A percentile compares a stretch with the other conserved stretches of the same genome.
phyloP scores from a whole-genome alignment of 228 moss, liverwort and hornwort genomes.

The Sphagnum magellanicum region DNA sequence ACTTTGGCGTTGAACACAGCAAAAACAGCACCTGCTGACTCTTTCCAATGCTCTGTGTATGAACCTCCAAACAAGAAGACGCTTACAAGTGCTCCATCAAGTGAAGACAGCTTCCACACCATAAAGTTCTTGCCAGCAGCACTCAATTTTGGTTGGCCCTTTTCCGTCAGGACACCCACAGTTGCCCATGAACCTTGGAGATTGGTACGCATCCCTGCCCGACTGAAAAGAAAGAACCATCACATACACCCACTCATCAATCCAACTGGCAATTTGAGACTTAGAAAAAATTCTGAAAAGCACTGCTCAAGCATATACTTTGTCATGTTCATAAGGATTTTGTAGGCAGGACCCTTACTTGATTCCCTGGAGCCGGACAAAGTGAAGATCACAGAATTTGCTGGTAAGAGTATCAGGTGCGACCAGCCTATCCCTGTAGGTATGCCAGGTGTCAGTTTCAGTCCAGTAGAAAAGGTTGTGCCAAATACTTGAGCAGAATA shows the following conservation, averaged over 20 bases:
- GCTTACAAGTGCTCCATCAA: constrained; percentile 59
- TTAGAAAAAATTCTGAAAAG: neutral
- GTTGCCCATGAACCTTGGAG: constrained; percentile 90
- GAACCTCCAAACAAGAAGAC: constrained; percentile 85
- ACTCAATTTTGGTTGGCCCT: constrained; percentile 72
- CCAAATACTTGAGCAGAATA: no score
- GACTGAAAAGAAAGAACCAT: constrained; percentile 18
- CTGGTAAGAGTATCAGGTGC: constrained; percentile 39
- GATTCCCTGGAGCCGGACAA: constrained; percentile 72
- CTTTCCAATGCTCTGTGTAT: constrained; percentile 72
- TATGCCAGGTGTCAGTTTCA: constrained; percentile 6
- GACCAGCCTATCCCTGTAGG: constrained; percentile 64
- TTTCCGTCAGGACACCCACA: constrained; percentile 71
- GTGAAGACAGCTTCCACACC: constrained; percentile 82
- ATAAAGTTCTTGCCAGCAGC: constrained; percentile 75
- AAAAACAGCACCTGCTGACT: constrained; percentile 63
- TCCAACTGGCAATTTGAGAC: neutral
- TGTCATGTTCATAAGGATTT: neutral
- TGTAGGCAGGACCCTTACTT: constrained; percentile 36
- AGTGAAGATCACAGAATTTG: constrained; percentile 60
- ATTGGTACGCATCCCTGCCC: constrained; percentile 67
- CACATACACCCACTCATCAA: neutral
- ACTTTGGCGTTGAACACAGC: constrained; percentile 72
- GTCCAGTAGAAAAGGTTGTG: neutral
- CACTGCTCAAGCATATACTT: neutral